Conservation (phyloP, 352 stramenopile genomes). For the Globisporangium mamillatum region DNA sequence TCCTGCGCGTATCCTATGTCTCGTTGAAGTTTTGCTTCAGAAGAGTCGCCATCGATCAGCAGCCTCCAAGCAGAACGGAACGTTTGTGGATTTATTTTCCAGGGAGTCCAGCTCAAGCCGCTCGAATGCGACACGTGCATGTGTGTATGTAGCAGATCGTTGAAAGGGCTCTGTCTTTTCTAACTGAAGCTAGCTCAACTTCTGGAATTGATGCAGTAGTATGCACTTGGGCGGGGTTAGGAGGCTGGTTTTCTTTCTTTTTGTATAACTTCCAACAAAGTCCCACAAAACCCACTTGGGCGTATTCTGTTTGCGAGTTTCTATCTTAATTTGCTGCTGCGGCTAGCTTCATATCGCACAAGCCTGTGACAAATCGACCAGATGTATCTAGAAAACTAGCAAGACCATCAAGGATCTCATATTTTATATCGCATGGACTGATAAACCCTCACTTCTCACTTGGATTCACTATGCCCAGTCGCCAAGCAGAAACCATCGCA, state of each 20-base stretch:
- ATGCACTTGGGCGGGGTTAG: not conserved
- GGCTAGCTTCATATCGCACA: not conserved
- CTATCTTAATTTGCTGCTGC: not conserved
- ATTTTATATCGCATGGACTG: not conserved
- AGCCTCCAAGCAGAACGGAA: not conserved
- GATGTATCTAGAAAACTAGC: not conserved
- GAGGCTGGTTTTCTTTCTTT: not conserved
- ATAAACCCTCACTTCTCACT: not conserved
- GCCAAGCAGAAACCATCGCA: constrained; percentile 8
- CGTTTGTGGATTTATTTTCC: constrained; percentile 7
- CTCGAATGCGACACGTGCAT: constrained; percentile 2
- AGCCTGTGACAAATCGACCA: constrained; percentile 1
- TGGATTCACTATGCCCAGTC: not conserved
- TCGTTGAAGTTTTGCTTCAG: not conserved
- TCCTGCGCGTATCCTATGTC: not conserved
- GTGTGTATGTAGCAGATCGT: not conserved
- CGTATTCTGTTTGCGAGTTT: not conserved
- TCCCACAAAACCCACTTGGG: no score
- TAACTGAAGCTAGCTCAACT: not conserved
- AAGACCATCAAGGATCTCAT: not conserved
- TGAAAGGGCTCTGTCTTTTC: not conserved
- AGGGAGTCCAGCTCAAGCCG: not conserved
- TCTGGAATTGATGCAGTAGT: not conserved
- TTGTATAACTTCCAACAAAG: not conserved
- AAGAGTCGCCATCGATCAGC: constrained; percentile 3